Conservation (phyloP, 2,329 filamentous ascomycete species). For the Aureobasidium lini region DNA sequence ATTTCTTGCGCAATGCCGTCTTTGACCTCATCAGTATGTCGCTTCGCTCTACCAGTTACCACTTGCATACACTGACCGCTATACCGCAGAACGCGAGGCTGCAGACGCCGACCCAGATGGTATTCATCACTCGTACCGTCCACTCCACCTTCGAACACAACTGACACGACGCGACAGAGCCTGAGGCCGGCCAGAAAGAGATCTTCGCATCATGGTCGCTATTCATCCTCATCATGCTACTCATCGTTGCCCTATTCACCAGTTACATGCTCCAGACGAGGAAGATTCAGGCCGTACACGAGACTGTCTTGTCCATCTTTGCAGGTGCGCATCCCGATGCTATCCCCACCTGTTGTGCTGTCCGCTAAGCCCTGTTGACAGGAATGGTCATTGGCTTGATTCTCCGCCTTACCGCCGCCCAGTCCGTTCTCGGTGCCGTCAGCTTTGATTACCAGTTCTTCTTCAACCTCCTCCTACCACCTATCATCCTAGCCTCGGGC, state of each 20-base stretch:
- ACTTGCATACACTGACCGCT: background rate
- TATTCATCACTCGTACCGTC: slow-evolving; percentile 6
- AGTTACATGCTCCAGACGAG: slow-evolving; percentile 95
- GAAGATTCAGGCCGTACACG: slow-evolving; percentile 94
- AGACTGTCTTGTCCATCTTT: slow-evolving; percentile 97
- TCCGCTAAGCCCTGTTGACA: slow-evolving; percentile 29
- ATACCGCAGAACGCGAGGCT: slow-evolving; percentile 34
- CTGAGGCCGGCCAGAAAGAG: slow-evolving; percentile 84
- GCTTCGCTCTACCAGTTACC: background rate
- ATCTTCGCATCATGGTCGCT: slow-evolving; percentile 94
- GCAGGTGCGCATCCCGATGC: slow-evolving; percentile 52
- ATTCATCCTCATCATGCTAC: slow-evolving; percentile 89
- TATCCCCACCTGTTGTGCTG: background rate
- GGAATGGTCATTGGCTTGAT: slow-evolving; percentile 93
- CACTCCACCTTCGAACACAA: slow-evolving; percentile 2
- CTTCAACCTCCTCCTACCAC: slow-evolving; percentile 96
- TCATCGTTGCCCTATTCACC: slow-evolving; percentile 90
- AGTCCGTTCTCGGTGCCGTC: slow-evolving; percentile 80
- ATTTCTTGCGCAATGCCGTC: slow-evolving; percentile 12
- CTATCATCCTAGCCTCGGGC: slow-evolving; percentile 93
- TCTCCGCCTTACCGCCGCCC: slow-evolving; percentile 70
- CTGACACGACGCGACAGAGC: slow-evolving; percentile 38
- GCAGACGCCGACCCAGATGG: slow-evolving; percentile 41
- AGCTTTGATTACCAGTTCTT: slow-evolving; percentile 99
- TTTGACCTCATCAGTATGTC: slow-evolving; percentile 31